phyloP scores from a whole-genome alignment of 1,139 yeast genomes.

The Candida smagusa region DNA sequence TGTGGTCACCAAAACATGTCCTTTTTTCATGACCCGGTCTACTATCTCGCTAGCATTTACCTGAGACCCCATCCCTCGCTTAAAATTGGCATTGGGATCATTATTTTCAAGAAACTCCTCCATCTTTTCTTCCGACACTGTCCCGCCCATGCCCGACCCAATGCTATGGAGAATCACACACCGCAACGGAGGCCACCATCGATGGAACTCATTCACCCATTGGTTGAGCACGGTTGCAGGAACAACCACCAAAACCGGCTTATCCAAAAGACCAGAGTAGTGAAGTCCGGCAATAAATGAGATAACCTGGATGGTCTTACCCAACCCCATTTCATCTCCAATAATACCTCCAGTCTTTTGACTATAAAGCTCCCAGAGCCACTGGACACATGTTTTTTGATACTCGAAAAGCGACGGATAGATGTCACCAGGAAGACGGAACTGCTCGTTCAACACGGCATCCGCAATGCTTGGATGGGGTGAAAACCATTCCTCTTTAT shows the following conservation, averaged over 20 bases:
- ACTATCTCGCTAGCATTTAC: conserved; percentile 45
- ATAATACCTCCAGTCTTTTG: conserved; percentile 92
- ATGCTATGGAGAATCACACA: conserved; percentile 86
- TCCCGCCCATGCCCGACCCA: conserved; percentile 76
- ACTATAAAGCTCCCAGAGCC: conserved; percentile 76
- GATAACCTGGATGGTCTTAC: conserved; percentile 89
- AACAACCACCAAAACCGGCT: conserved; percentile 84
- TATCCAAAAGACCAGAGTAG: conserved; percentile 68
- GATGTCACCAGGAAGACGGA: conserved; percentile 85
- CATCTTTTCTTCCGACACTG: conserved; percentile 45
- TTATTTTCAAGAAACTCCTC: conserved; percentile 48
- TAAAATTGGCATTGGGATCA: conserved; percentile 26
- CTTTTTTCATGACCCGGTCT: conserved; percentile 51
- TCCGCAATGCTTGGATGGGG: conserved; percentile 81
- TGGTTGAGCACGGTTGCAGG: conserved; percentile 96
- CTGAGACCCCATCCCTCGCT: conserved; percentile 29
- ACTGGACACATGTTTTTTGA: conserved; percentile 87
- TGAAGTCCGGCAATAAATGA: conserved; percentile 89
- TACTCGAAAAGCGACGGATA: conserved; percentile 85
- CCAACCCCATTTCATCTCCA: conserved; percentile 98
- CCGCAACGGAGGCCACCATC: conserved; percentile 97
- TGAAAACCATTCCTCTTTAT: conserved; percentile 56
- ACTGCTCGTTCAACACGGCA: conserved; percentile 65
- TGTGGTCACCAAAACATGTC: conserved; percentile 87
- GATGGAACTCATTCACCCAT: conserved; percentile 93